phyloP scores from a whole-genome alignment of 169 alveolate species.

The Cryptosporidium sp. region DNA sequence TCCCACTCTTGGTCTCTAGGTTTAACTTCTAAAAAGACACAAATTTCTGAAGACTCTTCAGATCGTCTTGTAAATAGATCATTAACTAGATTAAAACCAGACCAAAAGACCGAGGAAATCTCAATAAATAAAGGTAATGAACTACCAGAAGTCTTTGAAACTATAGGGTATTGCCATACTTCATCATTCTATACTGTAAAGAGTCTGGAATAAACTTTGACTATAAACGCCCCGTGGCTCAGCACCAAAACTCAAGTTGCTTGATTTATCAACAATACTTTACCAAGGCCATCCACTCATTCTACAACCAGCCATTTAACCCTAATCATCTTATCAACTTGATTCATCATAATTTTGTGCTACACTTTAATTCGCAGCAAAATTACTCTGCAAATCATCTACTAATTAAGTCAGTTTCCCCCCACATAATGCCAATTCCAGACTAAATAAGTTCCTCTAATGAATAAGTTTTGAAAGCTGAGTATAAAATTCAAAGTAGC shows the following conservation, averaged over 20 bases:
- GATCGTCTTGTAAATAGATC: slow-evolving; percentile 19
- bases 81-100: neutral
- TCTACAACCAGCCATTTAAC: too few species aligned
- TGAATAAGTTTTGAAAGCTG: too few species aligned
- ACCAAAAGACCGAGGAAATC: neutral
- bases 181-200: slow-evolving; percentile 32
- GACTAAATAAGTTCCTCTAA: neutral
- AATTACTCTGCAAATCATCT: too few species aligned
- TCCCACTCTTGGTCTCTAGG: neutral
- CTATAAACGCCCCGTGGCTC: neutral
- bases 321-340: neutral
- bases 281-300: neutral
- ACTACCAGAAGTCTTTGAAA: neutral
- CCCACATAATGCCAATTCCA: neutral
- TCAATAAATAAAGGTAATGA: neutral
- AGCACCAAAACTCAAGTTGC: too few species aligned
- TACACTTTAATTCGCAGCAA: too few species aligned
- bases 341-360: too few species aligned
- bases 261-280: neutral
- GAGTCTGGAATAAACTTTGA: slow-evolving; percentile 9
- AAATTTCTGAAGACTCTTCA: neutral
- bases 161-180: slow-evolving; percentile 34
- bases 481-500: too few species aligned
- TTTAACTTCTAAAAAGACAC: neutral
- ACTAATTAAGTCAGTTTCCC: neutral